Evolutionary conservation across 2,329 filamentous ascomycete genomes (phyloP), one percentile per base, ranked within the genome.

Genomic region (Clarireedia monteithiana): DNA sequence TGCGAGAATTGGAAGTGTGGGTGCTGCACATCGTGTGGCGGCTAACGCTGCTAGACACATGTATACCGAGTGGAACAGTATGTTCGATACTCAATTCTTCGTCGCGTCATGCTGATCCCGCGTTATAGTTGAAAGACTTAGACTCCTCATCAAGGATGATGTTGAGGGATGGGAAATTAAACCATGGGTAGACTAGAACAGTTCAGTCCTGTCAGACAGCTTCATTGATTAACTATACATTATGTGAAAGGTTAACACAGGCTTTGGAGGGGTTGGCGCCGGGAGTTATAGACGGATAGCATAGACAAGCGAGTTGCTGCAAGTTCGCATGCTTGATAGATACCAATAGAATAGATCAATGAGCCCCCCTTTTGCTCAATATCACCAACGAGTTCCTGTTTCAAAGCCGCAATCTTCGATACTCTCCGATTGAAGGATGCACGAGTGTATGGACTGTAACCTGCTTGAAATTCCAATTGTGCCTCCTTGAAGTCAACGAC

Each of bases 91-190:
- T 42, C n/a, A 42, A 20, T 15, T 44, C 9, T 48, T 7, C 20
- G 12, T 6, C 36, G 27, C n/a, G 24, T 23, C 10, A 23, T 14
- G 24, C 53, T 50, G 20, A 55, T 17, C 6, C 4, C 17, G n/a
- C 9, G 20, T 44, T 45, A 14, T 36, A 55, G 53, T 91, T 65
- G 84, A 88, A 66, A 83, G 87, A 61, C 78, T 85, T 64, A 81
- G 80, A 56, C 73, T 95, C 65, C 80, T 82, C 38, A 79, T 96
- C 60, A 75, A 77, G 24, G 84, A 92, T 66, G 80, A 79, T 17
- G 81, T 79, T 39, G 69, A 76, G 60, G 77, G 73, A 46, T 94
- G 88, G 84, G 75, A 80, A 50, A 77, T 89, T 60, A 72, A 72
- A 40, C 74, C 80, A 42, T 88, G 84, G 85, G 69, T 70, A 48